Base-by-base conservation (phyloP, 345 rosid genomes). In the Gossypium herbaceum region DNA sequence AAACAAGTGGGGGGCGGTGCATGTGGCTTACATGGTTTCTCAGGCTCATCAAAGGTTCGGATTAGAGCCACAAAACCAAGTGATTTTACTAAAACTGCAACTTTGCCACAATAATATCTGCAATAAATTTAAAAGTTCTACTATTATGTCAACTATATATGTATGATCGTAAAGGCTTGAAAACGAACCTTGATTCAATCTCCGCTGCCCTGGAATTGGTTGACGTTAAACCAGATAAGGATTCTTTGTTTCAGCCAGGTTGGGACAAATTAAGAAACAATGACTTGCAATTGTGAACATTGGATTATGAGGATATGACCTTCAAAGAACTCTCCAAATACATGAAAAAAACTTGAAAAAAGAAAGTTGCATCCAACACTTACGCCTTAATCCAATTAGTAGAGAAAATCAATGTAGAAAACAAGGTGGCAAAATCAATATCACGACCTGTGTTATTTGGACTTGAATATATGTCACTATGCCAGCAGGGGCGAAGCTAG, bases 41-140 rank as follows among this genome's bases (percentile, higher is more conserved):
- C 29, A 44, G 19, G 68, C 64, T 66, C 29, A 44, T 15, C 68
- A 9, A 67, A 27, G 29, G 47, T 24, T 39, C 13, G 13, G 13
- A 47, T 47, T 13, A 71, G 41, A 72, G 66, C 77, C 82, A 77
- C 85, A 52, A 9, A 71, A 34, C 39, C 39, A 56, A 24, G 45
- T 54, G 64, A 74, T 64, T 71, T 66, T 52, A 39, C 17, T 25
- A 25, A 5, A 59, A 6, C 39, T 5, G 41, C 41, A 12, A 60
- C 17, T 25, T 60, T 60, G 64, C 64, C 64, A 25, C 64, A 60
- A 25, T 25, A 60, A 12, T 25, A 25, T 25, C 64, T 25, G 9
- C 43, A 12, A 60, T 8, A 45, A 45, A 45, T 60, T 25, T 6
- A 25, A 13, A 59, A 60, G 25, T 60, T 25, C 41, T 25, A 60